Evolutionary conservation across 352 stramenopile genomes (phyloP).

Genomic region (Phytophthora nicotianae): DNA sequence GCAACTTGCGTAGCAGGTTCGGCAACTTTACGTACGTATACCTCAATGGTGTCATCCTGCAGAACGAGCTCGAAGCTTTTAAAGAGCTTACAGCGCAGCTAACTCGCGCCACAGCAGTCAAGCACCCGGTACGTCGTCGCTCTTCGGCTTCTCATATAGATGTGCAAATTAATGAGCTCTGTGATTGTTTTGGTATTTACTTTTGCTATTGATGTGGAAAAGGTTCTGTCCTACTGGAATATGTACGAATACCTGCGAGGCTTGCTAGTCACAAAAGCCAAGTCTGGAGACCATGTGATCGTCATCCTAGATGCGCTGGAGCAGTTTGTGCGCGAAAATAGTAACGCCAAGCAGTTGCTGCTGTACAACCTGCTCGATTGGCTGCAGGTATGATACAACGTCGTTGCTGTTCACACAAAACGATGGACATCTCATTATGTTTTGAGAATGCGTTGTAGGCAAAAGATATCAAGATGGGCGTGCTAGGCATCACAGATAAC

Average conservation of each 20-base stretch:
- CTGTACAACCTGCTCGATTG: constrained; percentile 89
- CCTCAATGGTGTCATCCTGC: constrained; percentile 76
- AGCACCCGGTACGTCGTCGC: constrained; percentile 52
- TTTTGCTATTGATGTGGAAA: constrained; percentile 2
- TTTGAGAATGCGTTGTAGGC: constrained; percentile 40
- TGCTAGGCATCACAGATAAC: constrained; percentile 80
- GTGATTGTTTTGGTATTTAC: not conserved
- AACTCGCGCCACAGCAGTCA: constrained; percentile 53
- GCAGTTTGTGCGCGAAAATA: constrained; percentile 69
- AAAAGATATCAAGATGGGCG: constrained; percentile 79
- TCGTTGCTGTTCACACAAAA: not conserved
- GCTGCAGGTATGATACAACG: constrained; percentile 52
- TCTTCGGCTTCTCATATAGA: not conserved
- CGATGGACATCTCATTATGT: not conserved
- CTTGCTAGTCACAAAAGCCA: constrained; percentile 60
- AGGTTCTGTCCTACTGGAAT: constrained; percentile 77
- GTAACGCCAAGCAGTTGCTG: constrained; percentile 76
- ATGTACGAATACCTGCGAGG: constrained; percentile 87
- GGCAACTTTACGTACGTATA: constrained; percentile 69
- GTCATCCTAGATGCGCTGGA: constrained; percentile 80
- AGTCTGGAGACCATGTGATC: constrained; percentile 59
- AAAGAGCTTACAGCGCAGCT: constrained; percentile 83
- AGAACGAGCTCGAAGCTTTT: constrained; percentile 87
- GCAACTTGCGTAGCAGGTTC: constrained; percentile 42
- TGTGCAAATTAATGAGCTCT: not conserved